phyloP scores from a whole-genome alignment of 2,329 filamentous ascomycete genomes.

The Alternaria brassicae region DNA sequence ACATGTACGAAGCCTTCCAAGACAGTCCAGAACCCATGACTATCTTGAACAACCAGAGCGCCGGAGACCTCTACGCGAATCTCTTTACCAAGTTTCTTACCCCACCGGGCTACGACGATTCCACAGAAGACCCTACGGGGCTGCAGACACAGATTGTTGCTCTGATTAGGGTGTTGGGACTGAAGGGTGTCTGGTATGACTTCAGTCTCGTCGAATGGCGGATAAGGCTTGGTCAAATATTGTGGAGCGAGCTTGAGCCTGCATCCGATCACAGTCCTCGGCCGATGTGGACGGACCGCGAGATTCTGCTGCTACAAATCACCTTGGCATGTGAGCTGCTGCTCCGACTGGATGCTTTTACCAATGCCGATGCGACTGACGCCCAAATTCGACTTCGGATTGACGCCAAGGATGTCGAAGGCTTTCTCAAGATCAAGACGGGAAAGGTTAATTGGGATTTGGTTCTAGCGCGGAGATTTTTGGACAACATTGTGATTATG shows the following conservation, averaged over 20 bases:
- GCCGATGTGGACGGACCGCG: constrained; percentile 53
- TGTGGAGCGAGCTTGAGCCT: constrained; percentile 63
- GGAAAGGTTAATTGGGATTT: constrained; percentile 65
- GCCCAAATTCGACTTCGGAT: constrained; percentile 52
- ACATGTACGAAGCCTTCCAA: constrained; percentile 62
- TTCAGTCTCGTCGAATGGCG: constrained; percentile 78
- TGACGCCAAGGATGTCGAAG: constrained; percentile 53
- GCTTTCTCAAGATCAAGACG: constrained; percentile 57
- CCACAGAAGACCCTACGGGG: constrained; percentile 64
- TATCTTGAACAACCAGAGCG: constrained; percentile 58
- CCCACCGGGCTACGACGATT: constrained; percentile 47
- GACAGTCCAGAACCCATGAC: constrained; percentile 63
- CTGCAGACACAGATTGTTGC: constrained; percentile 74
- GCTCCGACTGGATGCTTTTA: constrained; percentile 60
- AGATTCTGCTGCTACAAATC: constrained; percentile 63
- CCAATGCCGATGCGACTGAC: constrained; percentile 36
- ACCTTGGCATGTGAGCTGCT: constrained; percentile 62
- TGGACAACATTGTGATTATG: constrained; percentile 59
- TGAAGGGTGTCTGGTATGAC: constrained; percentile 75
- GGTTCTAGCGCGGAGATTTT: constrained; percentile 60
- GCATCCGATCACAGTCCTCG: constrained; percentile 28
- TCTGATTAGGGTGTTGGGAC: constrained; percentile 69
- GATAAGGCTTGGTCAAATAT: constrained; percentile 73
- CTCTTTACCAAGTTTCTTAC: constrained; percentile 54
- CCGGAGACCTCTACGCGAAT: constrained; percentile 59